These are phyloP conservation scores for Hericium coralloides DNA, from an alignment of 768 basidiomycete species.

Conservation along the genomic window DNA sequence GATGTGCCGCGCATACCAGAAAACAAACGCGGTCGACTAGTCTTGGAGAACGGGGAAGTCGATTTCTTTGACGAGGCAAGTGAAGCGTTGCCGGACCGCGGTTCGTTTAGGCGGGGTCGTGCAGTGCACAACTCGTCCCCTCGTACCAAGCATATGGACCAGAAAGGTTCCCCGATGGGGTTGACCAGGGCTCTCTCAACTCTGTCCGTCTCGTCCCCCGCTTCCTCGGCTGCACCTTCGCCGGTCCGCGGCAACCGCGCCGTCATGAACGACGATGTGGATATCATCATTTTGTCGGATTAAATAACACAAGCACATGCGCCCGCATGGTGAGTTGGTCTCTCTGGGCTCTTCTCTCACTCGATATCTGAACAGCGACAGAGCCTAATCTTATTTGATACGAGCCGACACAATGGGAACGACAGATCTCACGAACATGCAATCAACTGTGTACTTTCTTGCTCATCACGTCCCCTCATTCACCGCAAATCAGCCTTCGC, in stretches of 20 bases:
- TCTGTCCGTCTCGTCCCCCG: background rate
- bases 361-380: too few species aligned
- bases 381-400: too few species aligned
- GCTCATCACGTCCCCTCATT: too few species aligned
- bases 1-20: background rate
- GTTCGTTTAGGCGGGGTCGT: background rate
- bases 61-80: background rate
- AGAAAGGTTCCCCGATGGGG: background rate
- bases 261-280: background rate
- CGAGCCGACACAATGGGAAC: too few species aligned
- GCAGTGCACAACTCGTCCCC: background rate
- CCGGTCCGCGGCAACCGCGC: background rate
- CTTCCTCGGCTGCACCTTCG: background rate
- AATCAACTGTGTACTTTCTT: too few species aligned
- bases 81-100: background rate
- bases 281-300: background rate
- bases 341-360: too few species aligned
- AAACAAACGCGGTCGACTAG: background rate
- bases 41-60: background rate
- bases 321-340: background rate
- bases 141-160: background rate
- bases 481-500: too few species aligned
- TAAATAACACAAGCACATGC: background rate
- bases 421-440: too few species aligned
- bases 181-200: background rate